Evolutionary conservation across 169 alveolate species (phyloP), one percentile per base, ranked within the genome.

Genomic region (Amoebophrya sp.): DNA sequence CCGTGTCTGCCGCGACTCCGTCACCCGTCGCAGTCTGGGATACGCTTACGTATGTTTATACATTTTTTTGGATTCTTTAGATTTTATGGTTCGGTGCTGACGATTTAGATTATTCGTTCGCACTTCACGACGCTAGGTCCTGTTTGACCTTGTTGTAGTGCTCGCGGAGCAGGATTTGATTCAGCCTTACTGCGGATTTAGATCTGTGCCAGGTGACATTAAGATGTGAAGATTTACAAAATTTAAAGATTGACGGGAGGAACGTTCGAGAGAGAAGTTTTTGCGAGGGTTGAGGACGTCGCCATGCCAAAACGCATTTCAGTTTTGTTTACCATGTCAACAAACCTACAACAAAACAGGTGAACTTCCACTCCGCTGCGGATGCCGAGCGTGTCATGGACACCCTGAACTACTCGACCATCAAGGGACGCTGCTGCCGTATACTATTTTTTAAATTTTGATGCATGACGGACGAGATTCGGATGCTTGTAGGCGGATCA

Each of bases 1-100:
- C 77, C 96, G 99, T 47, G 98, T 97, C 23, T 97, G 99, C 94
- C 94, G 99, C 66, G 99, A 97, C 95, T 95, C 97, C 91, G 96
- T 97, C 54, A 96, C 98, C 23, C 96, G 98, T 38, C 93, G 95
- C 89, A 83, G 92, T 33, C 89, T 91, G 14, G 93, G 93, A 66
- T 66, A 66, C 35, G 83, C 83, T 25, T 66, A 66, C 83, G 83
- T 66, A 66, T 25, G 18, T 25, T 66, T 66, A 25, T 66, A n/a
- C 1, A 66, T 66, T 1, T 25, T 66, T 66, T 66, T 66, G 35
- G 83, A 66, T 7, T 66, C 35, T 12, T 3, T 7, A 25, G 12
- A 66, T 18, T 25, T 12, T 47, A 18, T 47, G 18, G 66, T 12
- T 47, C 18, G 66, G 7, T 47, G 66, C 7, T 66, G 83, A 25